Base-by-base conservation (phyloP, 2,329 filamentous ascomycete species). In the Trichophaea hybrida region DNA sequence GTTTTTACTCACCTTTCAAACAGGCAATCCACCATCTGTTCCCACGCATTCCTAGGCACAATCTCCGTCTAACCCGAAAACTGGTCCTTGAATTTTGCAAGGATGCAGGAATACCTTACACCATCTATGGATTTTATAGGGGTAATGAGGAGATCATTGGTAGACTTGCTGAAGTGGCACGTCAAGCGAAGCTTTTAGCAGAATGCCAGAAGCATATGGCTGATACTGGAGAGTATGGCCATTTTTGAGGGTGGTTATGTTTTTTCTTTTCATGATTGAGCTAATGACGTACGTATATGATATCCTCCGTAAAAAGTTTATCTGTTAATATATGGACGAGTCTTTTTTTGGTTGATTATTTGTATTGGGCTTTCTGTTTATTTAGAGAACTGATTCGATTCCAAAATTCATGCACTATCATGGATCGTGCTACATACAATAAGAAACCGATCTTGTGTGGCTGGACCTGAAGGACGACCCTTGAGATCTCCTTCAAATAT, bases 51-150 rank as follows among this genome's bases (percentile, higher is more conserved):
- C 89, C 89, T 7, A 78, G 88, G 46, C 88, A 94, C 71, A 94
- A 94, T 71, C 78, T 94, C 55, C 82, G 88, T 51, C 75, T 75
- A 59, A 79, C 84, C 3, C 88, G 93, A 73, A 81, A 78, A 67
- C 75, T 93, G 38, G 86, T 94, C 7, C 78, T 84, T 68, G 82
- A 87, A 50, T 94, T 94, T 69, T 94, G 88, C 68, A 75, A 81
- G 51, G 88, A 94, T 32, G 87, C 88, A 0, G 82, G 81, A 13
- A 87, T 95, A 59, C 87, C 86, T 1, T 95, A 95, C 69, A 85
- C 88, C 5, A 77, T 93, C 56, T 90, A 90, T 69, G 88, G 86
- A 1, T 95, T 95, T 69, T 80, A 86, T 15, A 81, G 88, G 66
- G 86, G 88, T 5, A 95, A 93, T 71, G 84, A 84, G 72, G 77